Evolutionary conservation across 2,329 filamentous ascomycete genomes (phyloP).

Genomic region (Coccinonectria pachysandricola): DNA sequence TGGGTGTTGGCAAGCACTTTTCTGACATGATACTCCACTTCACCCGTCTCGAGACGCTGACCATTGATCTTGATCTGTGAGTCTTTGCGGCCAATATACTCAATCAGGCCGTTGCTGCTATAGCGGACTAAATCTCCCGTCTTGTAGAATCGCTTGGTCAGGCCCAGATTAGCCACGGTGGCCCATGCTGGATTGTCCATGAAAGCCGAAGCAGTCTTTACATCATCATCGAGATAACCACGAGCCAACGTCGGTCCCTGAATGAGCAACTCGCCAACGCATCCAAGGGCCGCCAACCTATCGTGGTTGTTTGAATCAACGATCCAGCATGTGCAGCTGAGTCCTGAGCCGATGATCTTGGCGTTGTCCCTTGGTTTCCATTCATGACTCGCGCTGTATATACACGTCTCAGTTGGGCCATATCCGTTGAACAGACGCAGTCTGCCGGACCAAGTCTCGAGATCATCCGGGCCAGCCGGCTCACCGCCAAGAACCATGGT

Average conservation of each 20-base stretch:
- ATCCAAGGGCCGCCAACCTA: constrained; percentile 7
- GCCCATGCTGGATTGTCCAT: too few species aligned
- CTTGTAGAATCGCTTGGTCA: constrained; percentile 25
- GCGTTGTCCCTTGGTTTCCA: neutral
- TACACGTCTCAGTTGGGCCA: constrained; percentile 12
- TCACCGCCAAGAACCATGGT: constrained; percentile 14
- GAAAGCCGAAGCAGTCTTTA: too few species aligned
- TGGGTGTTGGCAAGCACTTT: constrained; percentile 46
- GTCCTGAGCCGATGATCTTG: constrained; percentile 5
- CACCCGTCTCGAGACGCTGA: constrained; percentile 39
- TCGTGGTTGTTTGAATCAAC: constrained; percentile 11
- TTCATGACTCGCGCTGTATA: constrained; percentile 7
- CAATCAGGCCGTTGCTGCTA: constrained; percentile 26
- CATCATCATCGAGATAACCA: too few species aligned
- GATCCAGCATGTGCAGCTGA: constrained; percentile 7
- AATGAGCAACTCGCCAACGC: constrained; percentile 12
- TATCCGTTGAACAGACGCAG: constrained; percentile 14
- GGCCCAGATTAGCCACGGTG: too few species aligned
- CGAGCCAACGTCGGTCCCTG: too few species aligned
- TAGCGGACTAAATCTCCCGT: constrained; percentile 38
- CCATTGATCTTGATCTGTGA: constrained; percentile 26
- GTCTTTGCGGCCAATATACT: constrained; percentile 41
- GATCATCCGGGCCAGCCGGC: constrained; percentile 6
- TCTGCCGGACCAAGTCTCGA: constrained; percentile 9
- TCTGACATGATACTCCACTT: constrained; percentile 39